These are phyloP conservation scores for Cyclocybe aegerita DNA, from an alignment of 768 basidiomycete species.

Conservation along the genomic window DNA sequence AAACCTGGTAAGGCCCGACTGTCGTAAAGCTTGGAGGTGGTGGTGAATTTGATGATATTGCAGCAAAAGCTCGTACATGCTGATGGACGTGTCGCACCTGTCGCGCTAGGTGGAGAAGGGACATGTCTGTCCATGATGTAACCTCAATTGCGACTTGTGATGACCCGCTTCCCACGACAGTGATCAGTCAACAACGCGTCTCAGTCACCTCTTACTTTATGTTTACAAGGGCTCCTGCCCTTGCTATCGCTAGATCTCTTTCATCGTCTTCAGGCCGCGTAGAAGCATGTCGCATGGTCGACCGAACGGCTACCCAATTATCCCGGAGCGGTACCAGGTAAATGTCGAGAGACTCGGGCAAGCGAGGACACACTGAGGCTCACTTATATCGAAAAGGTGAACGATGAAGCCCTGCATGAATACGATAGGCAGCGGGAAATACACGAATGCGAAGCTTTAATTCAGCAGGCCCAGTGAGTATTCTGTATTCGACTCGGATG, in stretches of 20 bases:
- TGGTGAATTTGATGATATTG: conserved; percentile 43
- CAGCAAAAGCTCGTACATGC: conserved; percentile 43
- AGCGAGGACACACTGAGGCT: conserved; percentile 32
- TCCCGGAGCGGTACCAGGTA: conserved; percentile 27
- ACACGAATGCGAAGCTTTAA: conserved; percentile 18
- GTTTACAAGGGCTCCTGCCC: no score
- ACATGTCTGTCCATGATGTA: no score
- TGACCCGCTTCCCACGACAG: no score
- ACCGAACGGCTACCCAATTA: conserved; percentile 10
- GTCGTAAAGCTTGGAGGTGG: conserved; percentile 40
- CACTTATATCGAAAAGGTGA: conserved; percentile 32
- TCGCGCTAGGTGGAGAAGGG: conserved; percentile 16
- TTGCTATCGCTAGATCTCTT: no score
- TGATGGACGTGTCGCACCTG: conserved; percentile 6
- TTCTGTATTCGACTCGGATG: conserved; percentile 23
- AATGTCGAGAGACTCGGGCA: conserved; percentile 28
- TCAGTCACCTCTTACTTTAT: no score
- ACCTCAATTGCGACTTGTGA: no score
- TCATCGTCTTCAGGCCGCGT: no score
- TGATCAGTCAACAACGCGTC: no score
- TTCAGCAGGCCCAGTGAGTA: conserved; percentile 45
- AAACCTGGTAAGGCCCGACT: conserved; percentile 75
- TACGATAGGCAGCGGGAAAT: conserved; percentile 19
- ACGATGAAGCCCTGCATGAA: conserved; percentile 39
- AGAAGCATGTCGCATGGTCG: conserved; percentile 2